A percentile compares a stretch with the other conserved stretches of the same genome.
These are phyloP conservation scores for Arthrocladium fulminans DNA, from an alignment of 2,329 filamentous ascomycete species.

Conservation along the genomic window DNA sequence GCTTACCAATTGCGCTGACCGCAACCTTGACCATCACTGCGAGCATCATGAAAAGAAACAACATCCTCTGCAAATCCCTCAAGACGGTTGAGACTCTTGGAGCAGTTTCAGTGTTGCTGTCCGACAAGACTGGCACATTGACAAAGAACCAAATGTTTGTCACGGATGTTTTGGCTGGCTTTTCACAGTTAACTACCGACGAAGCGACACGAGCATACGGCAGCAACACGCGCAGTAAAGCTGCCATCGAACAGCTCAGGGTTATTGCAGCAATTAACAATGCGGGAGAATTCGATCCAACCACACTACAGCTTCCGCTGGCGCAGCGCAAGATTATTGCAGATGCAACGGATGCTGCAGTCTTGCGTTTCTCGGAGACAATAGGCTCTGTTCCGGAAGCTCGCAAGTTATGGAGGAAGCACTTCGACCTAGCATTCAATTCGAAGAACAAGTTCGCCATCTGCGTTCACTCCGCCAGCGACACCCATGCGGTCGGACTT, in stretches of 20 bases:
- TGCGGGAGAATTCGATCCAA: constrained; percentile 63
- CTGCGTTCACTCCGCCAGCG: constrained; percentile 43
- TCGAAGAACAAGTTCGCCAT: constrained; percentile 81
- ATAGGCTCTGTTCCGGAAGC: constrained; percentile 53
- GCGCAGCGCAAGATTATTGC: constrained; percentile 58
- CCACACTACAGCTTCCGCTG: constrained; percentile 51
- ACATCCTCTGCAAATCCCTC: constrained; percentile 69
- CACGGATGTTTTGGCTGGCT: constrained; percentile 57
- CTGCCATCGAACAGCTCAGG: constrained; percentile 50
- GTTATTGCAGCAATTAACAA: constrained; percentile 61
- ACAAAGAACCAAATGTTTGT: constrained; percentile 62
- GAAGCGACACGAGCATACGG: constrained; percentile 36
- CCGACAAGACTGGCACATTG: constrained; percentile 61
- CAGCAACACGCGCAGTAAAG: constrained; percentile 20
- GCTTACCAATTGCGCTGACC: constrained; percentile 60
- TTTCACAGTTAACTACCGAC: constrained; percentile 43
- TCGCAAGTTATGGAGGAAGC: constrained; percentile 54
- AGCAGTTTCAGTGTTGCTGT: constrained; percentile 63
- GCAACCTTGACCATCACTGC: constrained; percentile 66
- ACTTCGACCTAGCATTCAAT: constrained; percentile 65
- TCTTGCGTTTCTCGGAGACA: constrained; percentile 61
- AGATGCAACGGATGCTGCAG: constrained; percentile 67
- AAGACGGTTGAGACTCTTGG: constrained; percentile 71
- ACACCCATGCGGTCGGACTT: constrained; percentile 12
- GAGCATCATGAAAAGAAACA: constrained; percentile 66